phyloP scores from a whole-genome alignment of 495 filamentous ascomycete genomes.

The Staphylotrichum longicolle region DNA sequence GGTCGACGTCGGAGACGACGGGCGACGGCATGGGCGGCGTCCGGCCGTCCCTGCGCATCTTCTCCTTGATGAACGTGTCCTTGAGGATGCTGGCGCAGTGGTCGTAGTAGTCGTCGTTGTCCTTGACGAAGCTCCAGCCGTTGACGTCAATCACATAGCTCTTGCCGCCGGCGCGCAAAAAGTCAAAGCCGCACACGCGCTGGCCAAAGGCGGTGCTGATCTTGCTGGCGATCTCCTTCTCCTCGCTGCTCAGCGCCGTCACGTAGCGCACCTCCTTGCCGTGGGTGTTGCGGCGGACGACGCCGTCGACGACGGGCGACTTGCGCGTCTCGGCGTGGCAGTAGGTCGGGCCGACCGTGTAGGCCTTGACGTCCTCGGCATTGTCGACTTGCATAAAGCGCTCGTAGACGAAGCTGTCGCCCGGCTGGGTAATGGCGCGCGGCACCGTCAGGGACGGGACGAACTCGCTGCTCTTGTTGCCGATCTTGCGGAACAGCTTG shows the following conservation, averaged over 20 bases:
- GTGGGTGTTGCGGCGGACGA: constrained; percentile 92
- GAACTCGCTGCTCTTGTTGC: constrained; percentile 96
- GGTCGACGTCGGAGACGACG: constrained; percentile 45
- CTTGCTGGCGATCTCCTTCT: constrained; percentile 78
- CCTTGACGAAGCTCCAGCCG: constrained; percentile 99
- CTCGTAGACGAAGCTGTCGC: constrained; percentile 89
- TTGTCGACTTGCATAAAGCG: constrained; percentile 96
- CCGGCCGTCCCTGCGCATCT: constrained; percentile 46
- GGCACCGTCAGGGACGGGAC: constrained; percentile 73
- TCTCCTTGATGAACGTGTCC: constrained; percentile 81
- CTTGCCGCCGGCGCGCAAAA: constrained; percentile 79
- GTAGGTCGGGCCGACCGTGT: constrained; percentile 90
- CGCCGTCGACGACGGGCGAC: constrained; percentile 92
- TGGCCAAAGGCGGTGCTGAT: constrained; percentile 94
- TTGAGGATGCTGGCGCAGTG: constrained; percentile 80
- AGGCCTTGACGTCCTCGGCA: constrained; percentile 96
- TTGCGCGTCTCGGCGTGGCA: constrained; percentile 97
- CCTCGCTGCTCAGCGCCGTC: constrained; percentile 75
- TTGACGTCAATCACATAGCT: constrained; percentile 99
- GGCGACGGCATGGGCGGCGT: constrained; percentile 47
- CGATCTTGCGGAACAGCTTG: constrained; percentile 91
- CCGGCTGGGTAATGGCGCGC: constrained; percentile 71
- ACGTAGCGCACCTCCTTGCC: constrained; percentile 97
- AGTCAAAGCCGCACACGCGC: constrained; percentile 92
- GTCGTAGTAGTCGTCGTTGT: constrained; percentile 98